Evolutionary conservation across 2,329 filamentous ascomycete species (phyloP), one percentile per base, ranked within the genome.

Genomic region (Scedosporium apiospermum): DNA sequence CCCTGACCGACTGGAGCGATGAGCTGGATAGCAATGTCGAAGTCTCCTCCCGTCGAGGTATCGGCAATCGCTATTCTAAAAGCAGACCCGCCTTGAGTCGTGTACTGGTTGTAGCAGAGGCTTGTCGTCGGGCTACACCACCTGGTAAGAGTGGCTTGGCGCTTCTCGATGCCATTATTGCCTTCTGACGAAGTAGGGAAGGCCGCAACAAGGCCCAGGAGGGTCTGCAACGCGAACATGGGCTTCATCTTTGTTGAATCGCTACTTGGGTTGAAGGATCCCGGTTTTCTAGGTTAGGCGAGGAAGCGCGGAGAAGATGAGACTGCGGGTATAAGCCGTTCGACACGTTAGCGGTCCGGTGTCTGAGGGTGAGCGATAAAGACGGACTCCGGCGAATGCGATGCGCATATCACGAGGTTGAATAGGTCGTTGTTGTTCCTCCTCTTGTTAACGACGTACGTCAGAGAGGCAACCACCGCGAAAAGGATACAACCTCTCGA

Each of bases 21-120:
- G n/a, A 68, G 63, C 61, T 68, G 67, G 3, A 69, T 53, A 34
- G 65, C 67, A 46, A 67, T 63, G 49, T 67, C 66, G 44, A 65
- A 68, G 4, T 58, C 58, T 3, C 49, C 16, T 9, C n/a, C 57
- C 14, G 57, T 53, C 6, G 64, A 27, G 42, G 60, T 63, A 9
- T 57, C 57, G 2, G 67, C 64, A 16, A 67, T 61, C 41, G 67
- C 64, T 1, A 67, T 55, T 12, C 67, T 62, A 60, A 59, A 65
- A 6, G 61, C 38, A 23, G 65, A 65, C 18, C 46, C 27, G 10
- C 62, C 62, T 6, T 14, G 12, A 1, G 57, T 59, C 7, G 44
- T 41, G 44, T 63, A 63, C 44, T 59, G 27, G 46, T 63, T 63
- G 44, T 63, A 63, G 62, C 62, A 63, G 6, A 63, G 57, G 21